These are phyloP conservation scores for Syzygium aromaticum DNA, from an alignment of 345 rosid species.

Conservation along the genomic window DNA sequence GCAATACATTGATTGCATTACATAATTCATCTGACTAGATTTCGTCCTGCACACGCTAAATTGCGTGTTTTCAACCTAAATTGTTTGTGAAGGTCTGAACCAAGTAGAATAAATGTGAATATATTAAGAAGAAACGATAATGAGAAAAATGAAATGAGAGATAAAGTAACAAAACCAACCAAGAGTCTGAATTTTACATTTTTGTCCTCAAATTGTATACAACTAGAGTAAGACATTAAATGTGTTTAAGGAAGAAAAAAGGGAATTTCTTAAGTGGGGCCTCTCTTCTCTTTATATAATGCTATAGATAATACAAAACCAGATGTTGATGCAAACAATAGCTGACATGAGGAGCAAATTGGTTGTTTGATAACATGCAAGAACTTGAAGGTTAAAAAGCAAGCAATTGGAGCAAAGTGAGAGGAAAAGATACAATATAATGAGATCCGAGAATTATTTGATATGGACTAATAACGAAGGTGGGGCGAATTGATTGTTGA, in stretches of 20 bases:
- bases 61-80: background rate
- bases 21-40: accelerated
- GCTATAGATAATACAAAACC: background rate
- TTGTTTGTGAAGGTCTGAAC: background rate
- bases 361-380: background rate
- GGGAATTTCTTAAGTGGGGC: background rate
- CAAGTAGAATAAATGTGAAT: background rate
- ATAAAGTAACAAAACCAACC: background rate
- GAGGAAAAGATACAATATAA: background rate
- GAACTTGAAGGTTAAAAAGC: background rate
- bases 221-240: background rate
- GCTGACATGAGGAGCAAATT: background rate
- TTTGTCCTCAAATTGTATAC: background rate
- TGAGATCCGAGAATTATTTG: accelerated
- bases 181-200: background rate
- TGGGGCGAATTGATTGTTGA: background rate
- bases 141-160: background rate
- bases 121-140: background rate
- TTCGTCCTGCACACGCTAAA: background rate
- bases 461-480: background rate
- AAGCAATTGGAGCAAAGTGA: background rate
- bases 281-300: background rate
- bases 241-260: background rate
- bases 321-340: background rate
- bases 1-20: background rate